Evolutionary conservation across 306 rosid genomes (phyloP).

Genomic region (Pyrus bretschneideri): DNA sequence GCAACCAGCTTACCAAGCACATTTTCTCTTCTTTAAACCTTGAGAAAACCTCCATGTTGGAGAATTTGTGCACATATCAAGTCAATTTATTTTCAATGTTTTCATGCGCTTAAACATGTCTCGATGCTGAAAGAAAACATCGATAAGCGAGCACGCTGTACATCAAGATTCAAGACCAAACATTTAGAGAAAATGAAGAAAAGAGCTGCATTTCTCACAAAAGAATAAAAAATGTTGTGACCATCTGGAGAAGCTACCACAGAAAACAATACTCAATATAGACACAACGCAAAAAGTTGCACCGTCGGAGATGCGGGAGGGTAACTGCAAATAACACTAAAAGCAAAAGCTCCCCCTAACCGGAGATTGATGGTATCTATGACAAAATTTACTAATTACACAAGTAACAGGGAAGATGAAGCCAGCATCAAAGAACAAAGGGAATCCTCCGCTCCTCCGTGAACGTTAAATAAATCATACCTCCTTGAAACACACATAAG

Average conservation of each 20-base stretch:
- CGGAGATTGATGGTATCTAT: background rate
- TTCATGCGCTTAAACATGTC: background rate
- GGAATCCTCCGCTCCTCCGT: constrained; percentile 12
- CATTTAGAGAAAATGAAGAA: background rate
- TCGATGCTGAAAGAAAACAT: background rate
- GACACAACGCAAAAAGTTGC: background rate
- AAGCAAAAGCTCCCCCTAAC: background rate
- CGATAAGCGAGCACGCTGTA: background rate
- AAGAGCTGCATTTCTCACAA: constrained; percentile 3
- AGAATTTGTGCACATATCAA: background rate
- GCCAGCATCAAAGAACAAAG: constrained; percentile 14
- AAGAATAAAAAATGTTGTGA: constrained; percentile 14
- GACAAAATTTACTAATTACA: constrained; percentile 41
- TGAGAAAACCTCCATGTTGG: no score
- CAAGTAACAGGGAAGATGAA: constrained; percentile 9
- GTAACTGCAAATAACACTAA: background rate
- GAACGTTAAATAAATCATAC: constrained; percentile 19
- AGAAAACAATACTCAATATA: constrained; percentile 7
- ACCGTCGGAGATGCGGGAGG: background rate
- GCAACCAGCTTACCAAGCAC: no score
- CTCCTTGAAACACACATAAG: constrained; percentile 1
- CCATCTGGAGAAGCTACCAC: constrained; percentile 7
- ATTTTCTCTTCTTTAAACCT: no score
- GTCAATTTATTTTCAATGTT: background rate
- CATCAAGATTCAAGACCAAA: background rate